phyloP scores from a whole-genome alignment of 1,139 yeast species.

The Zhuliangozyma blackwelliae region DNA sequence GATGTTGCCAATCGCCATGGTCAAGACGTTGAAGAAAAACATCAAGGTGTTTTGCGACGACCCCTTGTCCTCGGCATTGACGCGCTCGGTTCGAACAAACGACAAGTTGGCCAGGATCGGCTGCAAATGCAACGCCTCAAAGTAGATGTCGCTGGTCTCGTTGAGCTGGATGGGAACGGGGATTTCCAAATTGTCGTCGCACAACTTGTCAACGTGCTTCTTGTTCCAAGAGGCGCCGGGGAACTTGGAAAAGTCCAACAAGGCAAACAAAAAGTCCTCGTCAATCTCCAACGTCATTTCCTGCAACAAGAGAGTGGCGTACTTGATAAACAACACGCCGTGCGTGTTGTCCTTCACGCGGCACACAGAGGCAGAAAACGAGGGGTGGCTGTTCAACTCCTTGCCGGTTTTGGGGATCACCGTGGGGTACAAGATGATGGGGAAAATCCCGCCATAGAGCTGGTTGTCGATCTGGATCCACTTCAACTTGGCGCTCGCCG shows the following conservation, averaged over 20 bases:
- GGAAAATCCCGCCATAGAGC: conserved; percentile 81
- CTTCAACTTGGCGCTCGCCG: conserved; percentile 72
- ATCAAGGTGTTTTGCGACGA: conserved; percentile 62
- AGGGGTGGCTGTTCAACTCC: conserved; percentile 87
- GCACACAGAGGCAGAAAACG: conserved; percentile 80
- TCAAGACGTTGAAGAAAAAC: conserved; percentile 78
- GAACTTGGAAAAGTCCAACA: conserved; percentile 70
- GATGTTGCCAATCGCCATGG: conserved; percentile 96
- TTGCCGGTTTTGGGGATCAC: conserved; percentile 80
- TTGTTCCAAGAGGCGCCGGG: conserved; percentile 71
- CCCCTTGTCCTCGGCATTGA: conserved; percentile 55
- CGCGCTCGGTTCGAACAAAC: conserved; percentile 84
- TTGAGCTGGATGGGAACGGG: conserved; percentile 69
- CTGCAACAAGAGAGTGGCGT: conserved; percentile 84
- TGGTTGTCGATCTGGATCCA: conserved; percentile 97
- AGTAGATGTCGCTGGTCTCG: conserved; percentile 72
- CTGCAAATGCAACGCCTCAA: conserved; percentile 89
- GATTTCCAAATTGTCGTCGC: conserved; percentile 58
- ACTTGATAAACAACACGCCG: conserved; percentile 86
- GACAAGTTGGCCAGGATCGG: conserved; percentile 87
- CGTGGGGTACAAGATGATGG: conserved; percentile 87
- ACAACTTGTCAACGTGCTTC: conserved; percentile 45
- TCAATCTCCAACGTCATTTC: conserved; percentile 91
- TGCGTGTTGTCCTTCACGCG: conserved; percentile 83
- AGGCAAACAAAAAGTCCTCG: conserved; percentile 84